Evolutionary conservation across 768 basidiomycete genomes (phyloP).

Genomic region (Russula virescens): DNA sequence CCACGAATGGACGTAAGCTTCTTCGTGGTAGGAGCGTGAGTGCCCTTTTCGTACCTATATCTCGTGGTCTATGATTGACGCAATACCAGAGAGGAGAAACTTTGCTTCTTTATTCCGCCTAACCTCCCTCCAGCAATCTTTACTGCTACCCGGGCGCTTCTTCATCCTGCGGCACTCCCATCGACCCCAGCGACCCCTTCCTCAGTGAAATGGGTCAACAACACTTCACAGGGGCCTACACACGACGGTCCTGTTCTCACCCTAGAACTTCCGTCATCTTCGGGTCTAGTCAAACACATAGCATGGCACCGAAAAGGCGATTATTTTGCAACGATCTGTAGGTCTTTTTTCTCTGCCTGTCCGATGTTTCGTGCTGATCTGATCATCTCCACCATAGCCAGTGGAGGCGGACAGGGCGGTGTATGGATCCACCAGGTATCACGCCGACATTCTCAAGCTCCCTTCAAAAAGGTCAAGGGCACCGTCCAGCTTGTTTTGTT

Average conservation of each 20-base stretch:
- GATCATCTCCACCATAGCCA: constrained; percentile 37
- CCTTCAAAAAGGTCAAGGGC: constrained; percentile 94
- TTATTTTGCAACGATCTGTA: constrained; percentile 92
- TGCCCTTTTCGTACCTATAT: constrained; percentile 22
- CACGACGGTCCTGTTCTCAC: constrained; percentile 52
- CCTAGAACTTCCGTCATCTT: constrained; percentile 54
- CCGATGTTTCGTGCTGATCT: constrained; percentile 2
- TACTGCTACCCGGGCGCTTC: constrained; percentile 53
- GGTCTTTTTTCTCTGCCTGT: constrained; percentile 34
- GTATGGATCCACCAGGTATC: constrained; percentile 97
- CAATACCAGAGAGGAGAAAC: constrained; percentile 60
- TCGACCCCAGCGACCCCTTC: constrained; percentile 52
- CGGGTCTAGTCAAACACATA: constrained; percentile 73
- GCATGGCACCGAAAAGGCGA: constrained; percentile 94
- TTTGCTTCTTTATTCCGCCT: constrained; percentile 79
- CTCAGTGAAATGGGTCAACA: constrained; percentile 64
- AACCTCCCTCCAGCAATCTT: constrained; percentile 57
- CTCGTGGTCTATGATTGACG: background rate
- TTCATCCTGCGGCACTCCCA: constrained; percentile 60
- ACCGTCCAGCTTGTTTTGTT: constrained; percentile 86
- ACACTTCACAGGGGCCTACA: constrained; percentile 41
- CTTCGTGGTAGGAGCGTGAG: constrained; percentile 76
- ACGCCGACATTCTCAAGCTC: constrained; percentile 92
- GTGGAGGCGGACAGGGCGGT: constrained; percentile 64
- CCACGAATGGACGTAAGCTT: constrained; percentile 77